phyloP scores from a whole-genome alignment of 2,329 filamentous ascomycete genomes.

The Hypoxylon sp. region DNA sequence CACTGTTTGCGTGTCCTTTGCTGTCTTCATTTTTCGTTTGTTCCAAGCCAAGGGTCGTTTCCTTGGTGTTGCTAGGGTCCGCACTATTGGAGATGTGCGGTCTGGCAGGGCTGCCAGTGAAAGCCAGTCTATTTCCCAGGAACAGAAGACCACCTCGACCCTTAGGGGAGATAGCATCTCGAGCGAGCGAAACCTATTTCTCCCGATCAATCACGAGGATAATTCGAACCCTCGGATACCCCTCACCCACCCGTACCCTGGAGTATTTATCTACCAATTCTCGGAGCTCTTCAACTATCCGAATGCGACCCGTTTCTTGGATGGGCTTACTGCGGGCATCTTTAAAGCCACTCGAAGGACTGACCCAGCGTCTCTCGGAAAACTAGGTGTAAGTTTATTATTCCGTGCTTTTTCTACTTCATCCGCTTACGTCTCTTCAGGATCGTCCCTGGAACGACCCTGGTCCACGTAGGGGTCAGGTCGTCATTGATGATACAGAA shows the following conservation, averaged over 20 bases:
- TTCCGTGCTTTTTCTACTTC: conserved; percentile 21
- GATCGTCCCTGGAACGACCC: conserved; percentile 62
- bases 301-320: conserved; percentile 67
- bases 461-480: conserved; percentile 48
- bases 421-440: conserved; percentile 40
- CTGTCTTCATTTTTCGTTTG: conserved; percentile 81
- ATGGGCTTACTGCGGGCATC: conserved; percentile 63
- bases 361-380: conserved; percentile 60
- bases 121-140: conserved; percentile 26
- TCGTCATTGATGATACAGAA: conserved; percentile 43
- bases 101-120: conserved; percentile 20
- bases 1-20: conserved; percentile 79
- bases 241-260: conserved; percentile 64
- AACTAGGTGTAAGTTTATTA: conserved; percentile 60
- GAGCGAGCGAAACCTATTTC: conserved; percentile 53
- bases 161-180: conserved; percentile 54
- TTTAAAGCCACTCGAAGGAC: conserved; percentile 63
- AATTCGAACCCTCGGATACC: conserved; percentile 64
- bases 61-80: conserved; percentile 81
- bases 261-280: conserved; percentile 70
- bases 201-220: conserved; percentile 66
- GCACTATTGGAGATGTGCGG: conserved; percentile 60
- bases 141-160: conserved; percentile 39
- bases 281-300: conserved; percentile 70
- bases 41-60: conserved; percentile 84